Conservation (phyloP, 192 early-diverging fungal genomes). For the Coemansia sp. region DNA sequence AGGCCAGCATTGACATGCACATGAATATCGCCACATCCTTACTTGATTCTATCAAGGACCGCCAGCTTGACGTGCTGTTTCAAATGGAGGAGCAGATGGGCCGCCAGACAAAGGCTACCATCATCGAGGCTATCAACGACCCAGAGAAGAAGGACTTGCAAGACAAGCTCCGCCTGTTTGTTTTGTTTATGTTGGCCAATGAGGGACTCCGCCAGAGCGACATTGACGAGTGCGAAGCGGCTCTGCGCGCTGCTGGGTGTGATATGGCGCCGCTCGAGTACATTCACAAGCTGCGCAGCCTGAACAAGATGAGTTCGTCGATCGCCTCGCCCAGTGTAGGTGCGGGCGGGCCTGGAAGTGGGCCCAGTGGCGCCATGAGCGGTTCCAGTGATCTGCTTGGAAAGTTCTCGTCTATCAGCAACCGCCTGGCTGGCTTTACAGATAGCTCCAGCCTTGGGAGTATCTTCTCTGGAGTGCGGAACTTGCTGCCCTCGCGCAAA, state of each 20-base stretch:
- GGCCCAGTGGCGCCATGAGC: background rate
- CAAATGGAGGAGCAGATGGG: conserved; percentile 88
- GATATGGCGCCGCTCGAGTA: conserved; percentile 75
- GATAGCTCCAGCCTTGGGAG: conserved; percentile 71
- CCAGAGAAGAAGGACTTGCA: conserved; percentile 72
- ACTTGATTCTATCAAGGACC: conserved; percentile 84
- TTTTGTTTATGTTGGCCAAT: conserved; percentile 81
- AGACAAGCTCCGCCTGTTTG: conserved; percentile 89
- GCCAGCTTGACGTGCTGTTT: conserved; percentile 92
- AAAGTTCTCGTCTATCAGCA: conserved; percentile 72
- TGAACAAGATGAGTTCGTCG: conserved; percentile 41
- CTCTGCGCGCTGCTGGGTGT: conserved; percentile 72
- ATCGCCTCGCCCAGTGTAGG: conserved; percentile 25
- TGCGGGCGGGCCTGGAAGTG: background rate
- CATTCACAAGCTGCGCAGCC: conserved; percentile 64
- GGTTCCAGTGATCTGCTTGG: conserved; percentile 46
- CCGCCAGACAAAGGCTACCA: conserved; percentile 69
- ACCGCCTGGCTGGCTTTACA: conserved; percentile 67
- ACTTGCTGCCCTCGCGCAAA: conserved; percentile 86
- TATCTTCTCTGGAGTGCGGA: conserved; percentile 86
- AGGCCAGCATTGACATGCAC: conserved; percentile 94
- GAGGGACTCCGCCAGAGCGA: conserved; percentile 75
- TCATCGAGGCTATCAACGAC: conserved; percentile 84
- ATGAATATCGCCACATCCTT: conserved; percentile 95
- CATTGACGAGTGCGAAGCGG: conserved; percentile 79